Base-by-base conservation (phyloP, 257 asterid species). In the Perilla frutescens region DNA sequence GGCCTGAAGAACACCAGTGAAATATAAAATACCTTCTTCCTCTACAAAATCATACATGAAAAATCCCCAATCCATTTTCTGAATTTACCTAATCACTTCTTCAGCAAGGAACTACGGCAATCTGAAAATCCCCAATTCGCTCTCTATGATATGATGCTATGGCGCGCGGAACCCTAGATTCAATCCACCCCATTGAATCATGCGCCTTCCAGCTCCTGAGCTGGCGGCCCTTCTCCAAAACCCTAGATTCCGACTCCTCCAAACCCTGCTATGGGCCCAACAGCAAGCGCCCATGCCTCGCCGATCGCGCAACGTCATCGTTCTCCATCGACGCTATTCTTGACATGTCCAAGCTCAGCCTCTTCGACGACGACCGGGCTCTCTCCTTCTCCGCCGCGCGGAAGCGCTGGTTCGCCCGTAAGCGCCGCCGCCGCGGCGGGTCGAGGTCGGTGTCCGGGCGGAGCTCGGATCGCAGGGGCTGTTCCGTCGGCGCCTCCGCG, bases 401-500 rank as follows among this genome's bases (percentile, higher is more conserved):
- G 32, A 83, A 80, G 76, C 89, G 84, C n/a, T 90, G 88, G 91
- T 82, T 91, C 53, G 88, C 89, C 1, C 80, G 93, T 4, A 90
- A 91, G 70, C 90, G 99, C 48, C 85, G 99, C 53, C 90, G 97
- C 34, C 82, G 96, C 0, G 87, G 88, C 8, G 97, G 97, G 1
- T 94, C 98, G 11, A 82, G 93, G 71, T 94, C 99, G 1, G 89
- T 94, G 1, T 94, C 99, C 3, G 99, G 96, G 1, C 83, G 96
- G 78, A 94, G 97, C 80, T 91, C 97, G 68, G 98, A 94, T 80
- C 88, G 98, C 62, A 85, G 96, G 77, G 87, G 94, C 47, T 78
- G 93, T 79, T 89, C 96, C 3, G 89, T 87, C 34, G 94, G 96
- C 39, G 96, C 92, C 0, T 92, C 97, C 0, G 96, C 90, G n/a